Conservation (phyloP, 768 basidiomycete species). For the Trametes cinnabarina region DNA sequence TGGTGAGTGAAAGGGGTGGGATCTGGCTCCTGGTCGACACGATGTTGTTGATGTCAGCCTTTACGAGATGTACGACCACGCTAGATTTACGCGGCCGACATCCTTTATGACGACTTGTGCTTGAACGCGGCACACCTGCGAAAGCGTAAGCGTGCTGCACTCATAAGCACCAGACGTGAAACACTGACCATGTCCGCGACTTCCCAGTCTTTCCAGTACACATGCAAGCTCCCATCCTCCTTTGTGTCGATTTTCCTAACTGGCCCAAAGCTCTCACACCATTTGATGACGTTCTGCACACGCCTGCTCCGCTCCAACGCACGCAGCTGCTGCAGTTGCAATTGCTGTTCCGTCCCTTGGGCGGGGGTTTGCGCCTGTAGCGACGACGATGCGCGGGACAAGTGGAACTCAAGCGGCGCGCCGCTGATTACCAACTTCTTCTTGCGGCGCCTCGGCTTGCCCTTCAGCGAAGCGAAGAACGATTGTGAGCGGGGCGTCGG, state of each 20-base stretch:
- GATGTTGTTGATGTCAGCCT: neutral
- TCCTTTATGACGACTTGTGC: constrained; percentile 29
- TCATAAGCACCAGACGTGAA: neutral
- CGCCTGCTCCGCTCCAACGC: constrained; percentile 15
- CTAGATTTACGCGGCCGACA: constrained; percentile 28
- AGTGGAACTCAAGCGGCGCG: constrained; percentile 4
- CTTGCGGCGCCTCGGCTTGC: constrained; percentile 19
- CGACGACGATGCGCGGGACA: constrained; percentile 5
- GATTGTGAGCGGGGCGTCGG: constrained; percentile 19
- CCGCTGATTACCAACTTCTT: constrained; percentile 29
- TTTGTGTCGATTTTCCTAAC: constrained; percentile 24
- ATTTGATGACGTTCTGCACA: constrained; percentile 21
- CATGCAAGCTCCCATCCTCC: constrained; percentile 28
- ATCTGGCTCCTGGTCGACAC: neutral
- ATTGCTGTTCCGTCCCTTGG: constrained; percentile 6
- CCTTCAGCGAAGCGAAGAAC: constrained; percentile 23
- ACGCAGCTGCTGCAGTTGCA: constrained; percentile 7
- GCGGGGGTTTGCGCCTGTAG: neutral
- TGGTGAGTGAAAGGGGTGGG: neutral
- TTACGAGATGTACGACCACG: constrained; percentile 28
- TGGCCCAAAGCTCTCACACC: constrained; percentile 30
- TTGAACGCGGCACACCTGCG: constrained; percentile 29
- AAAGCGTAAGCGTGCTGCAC: neutral
- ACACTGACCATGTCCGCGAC: constrained; percentile 28
- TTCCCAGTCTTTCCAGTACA: constrained; percentile 30